A percentile compares a stretch with the other conserved stretches of the same genome.
Evolutionary conservation across 2,329 filamentous ascomycete species (phyloP).

Genomic region (Pseudogymnoascus sp.): DNA sequence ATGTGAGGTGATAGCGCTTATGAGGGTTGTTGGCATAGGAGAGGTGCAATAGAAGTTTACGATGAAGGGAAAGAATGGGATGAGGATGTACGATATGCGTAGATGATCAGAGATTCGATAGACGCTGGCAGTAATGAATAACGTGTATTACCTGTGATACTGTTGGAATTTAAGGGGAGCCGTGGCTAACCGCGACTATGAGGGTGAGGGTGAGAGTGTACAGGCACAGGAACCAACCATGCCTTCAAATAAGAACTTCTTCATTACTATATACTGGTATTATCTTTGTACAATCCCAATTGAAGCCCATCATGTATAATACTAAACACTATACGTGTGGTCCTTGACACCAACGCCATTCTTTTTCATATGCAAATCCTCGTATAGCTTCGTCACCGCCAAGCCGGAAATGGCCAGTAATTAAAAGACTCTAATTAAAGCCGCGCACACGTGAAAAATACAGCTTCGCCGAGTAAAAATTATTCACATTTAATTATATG

Average conservation of each 20-base stretch:
- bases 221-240: neutral
- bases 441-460: constrained; percentile 1
- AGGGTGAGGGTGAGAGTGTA: neutral
- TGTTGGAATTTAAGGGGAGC: neutral
- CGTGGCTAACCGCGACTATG: neutral
- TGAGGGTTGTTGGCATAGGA: neutral
- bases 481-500: neutral
- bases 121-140: neutral
- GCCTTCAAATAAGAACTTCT: too few species aligned
- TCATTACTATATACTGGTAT: neutral
- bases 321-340: neutral
- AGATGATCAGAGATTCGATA: constrained; percentile 1
- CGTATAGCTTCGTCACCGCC: neutral
- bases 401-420: constrained; percentile 6
- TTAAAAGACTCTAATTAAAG: neutral
- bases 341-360: neutral
- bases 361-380: neutral
- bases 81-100: constrained; percentile 4
- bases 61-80: neutral
- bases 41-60: neutral
- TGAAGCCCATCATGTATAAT: neutral
- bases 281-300: neutral
- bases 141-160: neutral
- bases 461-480: neutral
- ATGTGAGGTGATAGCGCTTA: neutral